Evolutionary conservation across 805 yeast genomes (phyloP).

Genomic region (Yamadazyma philogaea): DNA sequence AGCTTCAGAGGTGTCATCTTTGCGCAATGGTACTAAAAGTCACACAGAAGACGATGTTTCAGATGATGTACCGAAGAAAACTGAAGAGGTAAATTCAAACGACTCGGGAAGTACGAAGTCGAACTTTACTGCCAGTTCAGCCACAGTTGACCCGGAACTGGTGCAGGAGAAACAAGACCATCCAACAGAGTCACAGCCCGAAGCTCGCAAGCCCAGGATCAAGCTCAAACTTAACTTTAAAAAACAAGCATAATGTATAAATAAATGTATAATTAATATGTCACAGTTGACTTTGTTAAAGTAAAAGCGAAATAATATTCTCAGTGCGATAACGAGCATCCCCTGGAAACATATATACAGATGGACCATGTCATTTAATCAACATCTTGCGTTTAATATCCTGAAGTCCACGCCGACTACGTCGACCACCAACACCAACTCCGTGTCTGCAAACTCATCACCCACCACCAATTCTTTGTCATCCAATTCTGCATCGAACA

Average conservation of each 20-base stretch:
- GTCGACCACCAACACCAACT: constrained; percentile 11
- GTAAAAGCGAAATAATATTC: background rate
- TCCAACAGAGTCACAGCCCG: background rate
- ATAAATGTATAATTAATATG: background rate
- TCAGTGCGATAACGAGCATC: background rate
- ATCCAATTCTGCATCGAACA: background rate
- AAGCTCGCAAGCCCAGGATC: constrained; percentile 3
- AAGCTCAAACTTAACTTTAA: constrained; percentile 10
- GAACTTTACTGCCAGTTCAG: background rate
- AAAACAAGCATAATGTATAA: constrained; percentile 6
- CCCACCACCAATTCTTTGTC: background rate
- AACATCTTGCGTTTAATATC: constrained; percentile 30
- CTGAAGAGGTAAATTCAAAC: background rate
- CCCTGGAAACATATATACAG: background rate
- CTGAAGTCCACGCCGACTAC: constrained; percentile 42
- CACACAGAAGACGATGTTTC: background rate
- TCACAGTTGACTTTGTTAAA: background rate
- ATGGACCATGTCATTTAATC: constrained; percentile 26
- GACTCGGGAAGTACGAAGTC: background rate
- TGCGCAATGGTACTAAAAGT: background rate
- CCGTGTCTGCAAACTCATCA: background rate
- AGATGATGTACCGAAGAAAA: no score
- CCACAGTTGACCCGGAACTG: background rate
- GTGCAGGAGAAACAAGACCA: background rate
- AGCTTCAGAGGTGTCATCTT: background rate